phyloP scores from a whole-genome alignment of 129 eudicot genomes.

The Centaurea solstitialis region DNA sequence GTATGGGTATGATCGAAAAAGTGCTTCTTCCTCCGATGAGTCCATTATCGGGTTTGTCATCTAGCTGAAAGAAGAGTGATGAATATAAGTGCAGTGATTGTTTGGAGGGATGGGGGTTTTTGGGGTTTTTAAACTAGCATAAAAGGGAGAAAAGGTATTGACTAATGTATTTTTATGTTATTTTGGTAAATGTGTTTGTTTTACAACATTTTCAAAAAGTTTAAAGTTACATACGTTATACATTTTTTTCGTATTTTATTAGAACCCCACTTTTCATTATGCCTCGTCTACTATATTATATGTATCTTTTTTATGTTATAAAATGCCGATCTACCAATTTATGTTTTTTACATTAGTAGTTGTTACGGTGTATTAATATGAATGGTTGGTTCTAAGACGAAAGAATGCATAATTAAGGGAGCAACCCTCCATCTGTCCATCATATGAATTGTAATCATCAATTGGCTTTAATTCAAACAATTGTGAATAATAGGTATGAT shows the following conservation, averaged over 20 bases:
- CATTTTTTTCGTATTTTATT: not conserved
- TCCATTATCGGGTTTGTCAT: conserved; percentile 39
- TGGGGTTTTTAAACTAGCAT: conserved; percentile 35
- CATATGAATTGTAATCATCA: too few relatives aligned
- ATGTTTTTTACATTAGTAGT: not conserved
- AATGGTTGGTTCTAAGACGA: too few relatives aligned
- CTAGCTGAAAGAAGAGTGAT: not conserved
- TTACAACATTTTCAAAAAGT: not conserved
- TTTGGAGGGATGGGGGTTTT: not conserved
- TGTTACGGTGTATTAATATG: too few relatives aligned
- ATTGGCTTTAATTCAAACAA: too few relatives aligned
- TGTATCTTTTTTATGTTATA: too few relatives aligned
- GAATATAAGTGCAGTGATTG: not conserved
- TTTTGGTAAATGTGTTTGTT: not conserved
- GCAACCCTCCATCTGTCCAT: too few relatives aligned
- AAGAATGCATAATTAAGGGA: too few relatives aligned
- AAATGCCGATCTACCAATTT: too few relatives aligned
- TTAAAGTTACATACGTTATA: not conserved
- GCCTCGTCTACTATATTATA: not conserved
- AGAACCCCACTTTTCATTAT: not conserved
- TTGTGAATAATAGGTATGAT: too few relatives aligned
- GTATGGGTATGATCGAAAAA: conserved; percentile 52
- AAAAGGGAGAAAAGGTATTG: conserved; percentile 6
- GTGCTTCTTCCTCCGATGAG: conserved; percentile 66
- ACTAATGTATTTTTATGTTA: not conserved